Base-by-base conservation (phyloP, 495 filamentous ascomycete species). In the Staphylotrichum longicolle region DNA sequence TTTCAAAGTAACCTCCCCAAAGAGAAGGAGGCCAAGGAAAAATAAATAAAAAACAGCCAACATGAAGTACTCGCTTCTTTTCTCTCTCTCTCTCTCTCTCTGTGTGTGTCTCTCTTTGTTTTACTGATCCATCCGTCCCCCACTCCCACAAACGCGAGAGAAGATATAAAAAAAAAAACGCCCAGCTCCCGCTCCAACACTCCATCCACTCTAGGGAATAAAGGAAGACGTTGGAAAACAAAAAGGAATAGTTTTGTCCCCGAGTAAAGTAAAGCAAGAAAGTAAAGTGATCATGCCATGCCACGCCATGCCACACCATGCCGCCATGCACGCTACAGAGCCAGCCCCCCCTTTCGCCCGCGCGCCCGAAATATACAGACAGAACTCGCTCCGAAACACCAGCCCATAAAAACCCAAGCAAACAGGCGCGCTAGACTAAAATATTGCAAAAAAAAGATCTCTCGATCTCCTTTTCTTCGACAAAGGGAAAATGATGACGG, bases 221-320 rank as follows among this genome's bases (percentile, higher is more conserved):
- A 34, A 42, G n/a, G 7, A 42, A 32, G 48, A 39, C 30, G 9
- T 10, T 34, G 48, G 33, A 37, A n/a, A n/a, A 9, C 37, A 52
- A 35, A 41, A 54, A 32, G 27, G 12, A 50, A 50, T 11, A 50
- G 4, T 39, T 54, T 54, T 54, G 51, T 55, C 27, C 52, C 15
- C 47, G 1, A 27, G 1, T 27, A 48, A 48, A 48, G 45, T 14
- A 48, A 48, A 48, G 45, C 1, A 27, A 27, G 20, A 27, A 27
- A 27, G 20, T 27, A 27, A 27, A 27, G 20, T 27, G 20, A 27
- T 47, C 20, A 47, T 47, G 48, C 48, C 30, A 34, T 51, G 45
- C 45, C 45, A 47, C n/a, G 48, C 48, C 48, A 51, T 51, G n/a
- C 42, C 20, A 48, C 46, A 34, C 12, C 44, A 5, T 51, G 45